Evolutionary conservation across 768 basidiomycete genomes (phyloP), one percentile per base, ranked within the genome.

Genomic region (Tulasnella sp.): DNA sequence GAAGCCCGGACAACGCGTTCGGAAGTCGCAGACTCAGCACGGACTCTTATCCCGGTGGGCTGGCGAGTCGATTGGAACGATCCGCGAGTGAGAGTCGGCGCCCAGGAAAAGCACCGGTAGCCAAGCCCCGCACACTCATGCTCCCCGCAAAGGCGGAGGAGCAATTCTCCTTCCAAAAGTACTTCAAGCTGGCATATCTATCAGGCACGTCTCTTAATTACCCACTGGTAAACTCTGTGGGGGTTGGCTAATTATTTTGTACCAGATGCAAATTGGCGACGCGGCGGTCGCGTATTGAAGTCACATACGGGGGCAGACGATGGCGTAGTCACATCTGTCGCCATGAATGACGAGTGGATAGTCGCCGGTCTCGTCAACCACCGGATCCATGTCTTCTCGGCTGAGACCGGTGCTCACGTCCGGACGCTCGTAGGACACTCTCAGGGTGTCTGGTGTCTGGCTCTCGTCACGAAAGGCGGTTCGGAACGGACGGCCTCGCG

Each of bases 361-460:
- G 84, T 94, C 46, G 84, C 92, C 19, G 92, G 90, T 0, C 84
- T 96, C 64, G 87, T 88, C 8, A 93, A 86, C 68, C 78, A 79
- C 63, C 82, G 83, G 62, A 85, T 97, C 48, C 86, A 91, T 65
- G 76, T 97, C 9, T 97, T 91, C 72, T 84, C 84, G 62, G 83
- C 87, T 1, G 73, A 72, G 42, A 86, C 85, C 0, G 93, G 93
- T 0, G 78, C 84, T 1, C 79, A 87, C 51, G 77, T 78, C 43
- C 78, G 85, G 53, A 88, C 87, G 0, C 79, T 98, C 1, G 75
- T 80, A 8, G 93, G 93, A 0, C 93, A 96, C 69, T 83, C 85
- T 15, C 72, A 77, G 21, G 93, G 93, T n/a, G 92, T 96, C 1
- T 97, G 93, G 93, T 85, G 87, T 12, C 80, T 96, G 12, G 81